phyloP scores from a whole-genome alignment of 2,329 filamentous ascomycete genomes.

The Didymella keratinophila region DNA sequence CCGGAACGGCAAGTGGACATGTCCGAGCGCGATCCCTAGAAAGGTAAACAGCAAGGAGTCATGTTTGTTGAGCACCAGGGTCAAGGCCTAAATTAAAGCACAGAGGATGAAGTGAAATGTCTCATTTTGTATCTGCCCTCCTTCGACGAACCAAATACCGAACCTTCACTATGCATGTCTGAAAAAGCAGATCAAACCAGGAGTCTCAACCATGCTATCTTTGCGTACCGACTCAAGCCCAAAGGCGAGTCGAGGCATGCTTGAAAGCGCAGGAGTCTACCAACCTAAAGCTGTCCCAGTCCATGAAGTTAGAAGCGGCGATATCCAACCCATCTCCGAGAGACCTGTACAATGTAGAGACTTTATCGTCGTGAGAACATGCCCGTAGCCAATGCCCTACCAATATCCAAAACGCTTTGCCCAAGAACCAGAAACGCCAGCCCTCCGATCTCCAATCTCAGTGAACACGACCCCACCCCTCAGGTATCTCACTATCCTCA shows the following conservation, averaged over 20 bases:
- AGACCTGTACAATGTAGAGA: not conserved
- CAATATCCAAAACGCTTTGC: not conserved
- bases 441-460: not conserved
- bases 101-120: too few species aligned
- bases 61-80: too few species aligned
- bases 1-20: too few species aligned
- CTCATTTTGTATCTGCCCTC: too few species aligned
- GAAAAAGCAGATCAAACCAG: too few species aligned
- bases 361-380: not conserved
- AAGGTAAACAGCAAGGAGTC: too few species aligned
- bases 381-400: constrained; percentile 9
- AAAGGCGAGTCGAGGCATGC: constrained; percentile 13
- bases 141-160: not conserved
- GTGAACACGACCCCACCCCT: constrained; percentile 17
- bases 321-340: not conserved
- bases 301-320: not conserved
- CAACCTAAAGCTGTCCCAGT: not conserved
- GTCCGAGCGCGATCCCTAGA: too few species aligned
- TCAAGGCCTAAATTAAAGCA: too few species aligned
- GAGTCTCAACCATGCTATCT: not conserved
- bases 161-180: not conserved
- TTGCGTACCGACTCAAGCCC: constrained; percentile 13
- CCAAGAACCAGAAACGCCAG: constrained; percentile 9
- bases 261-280: constrained; percentile 1
- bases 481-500: constrained; percentile 33